Conservation (phyloP, 163 green algal species). For the Prototheca cutis region DNA sequence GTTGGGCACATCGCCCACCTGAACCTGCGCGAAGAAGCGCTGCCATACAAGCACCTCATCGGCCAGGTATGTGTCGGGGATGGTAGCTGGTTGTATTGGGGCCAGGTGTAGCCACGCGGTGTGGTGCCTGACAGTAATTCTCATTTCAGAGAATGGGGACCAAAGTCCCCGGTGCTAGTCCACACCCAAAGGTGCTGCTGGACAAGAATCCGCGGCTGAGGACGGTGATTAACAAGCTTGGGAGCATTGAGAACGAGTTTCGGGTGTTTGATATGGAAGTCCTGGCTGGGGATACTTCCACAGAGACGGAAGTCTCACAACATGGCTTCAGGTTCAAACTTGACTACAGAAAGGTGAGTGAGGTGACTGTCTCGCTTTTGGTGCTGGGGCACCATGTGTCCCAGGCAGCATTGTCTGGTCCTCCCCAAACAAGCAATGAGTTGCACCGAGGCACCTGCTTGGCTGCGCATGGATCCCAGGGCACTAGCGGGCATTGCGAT, state of each 20-base stretch:
- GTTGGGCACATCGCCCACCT: constrained; percentile 94
- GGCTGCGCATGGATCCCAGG: no score
- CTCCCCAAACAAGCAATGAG: no score
- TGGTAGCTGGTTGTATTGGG: no score
- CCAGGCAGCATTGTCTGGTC: no score
- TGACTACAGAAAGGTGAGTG: constrained; percentile 75
- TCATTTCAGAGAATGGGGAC: no score
- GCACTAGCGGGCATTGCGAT: background rate
- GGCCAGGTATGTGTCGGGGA: constrained; percentile 56
- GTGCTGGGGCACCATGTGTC: no score
- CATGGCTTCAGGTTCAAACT: constrained; percentile 74
- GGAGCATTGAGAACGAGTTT: constrained; percentile 85
- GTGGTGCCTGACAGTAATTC: no score
- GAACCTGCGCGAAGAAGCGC: constrained; percentile 79
- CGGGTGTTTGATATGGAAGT: constrained; percentile 90
- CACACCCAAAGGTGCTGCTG: constrained; percentile 49
- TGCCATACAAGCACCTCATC: constrained; percentile 78
- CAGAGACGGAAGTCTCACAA: constrained; percentile 69
- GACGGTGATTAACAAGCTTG: constrained; percentile 93
- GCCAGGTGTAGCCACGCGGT: no score
- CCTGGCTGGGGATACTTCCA: constrained; percentile 50
- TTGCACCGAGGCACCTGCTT: no score
- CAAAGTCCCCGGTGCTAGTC: background rate
- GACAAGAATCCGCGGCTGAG: constrained; percentile 90
- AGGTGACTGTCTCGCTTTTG: no score